Percentiles rank a stretch among this genome's conserved stretches.
Evolutionary conservation across 2,329 filamentous ascomycete genomes (phyloP).

Genomic region (Penicillium polonicum): DNA sequence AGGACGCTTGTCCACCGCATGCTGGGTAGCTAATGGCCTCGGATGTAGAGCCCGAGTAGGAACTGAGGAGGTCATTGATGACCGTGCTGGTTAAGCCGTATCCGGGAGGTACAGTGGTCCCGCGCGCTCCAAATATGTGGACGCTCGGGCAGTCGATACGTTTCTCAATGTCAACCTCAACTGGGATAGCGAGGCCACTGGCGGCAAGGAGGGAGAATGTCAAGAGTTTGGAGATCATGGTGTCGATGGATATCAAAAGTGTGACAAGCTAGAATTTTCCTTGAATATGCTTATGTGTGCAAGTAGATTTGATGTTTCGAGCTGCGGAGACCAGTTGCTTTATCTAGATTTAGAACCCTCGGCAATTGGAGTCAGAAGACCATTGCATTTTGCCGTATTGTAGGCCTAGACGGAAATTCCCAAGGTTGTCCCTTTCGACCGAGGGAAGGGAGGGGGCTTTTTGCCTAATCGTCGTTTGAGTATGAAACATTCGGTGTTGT

Average conservation of each 20-base stretch:
- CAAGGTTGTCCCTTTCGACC: constrained; percentile 8
- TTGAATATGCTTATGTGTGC: background rate
- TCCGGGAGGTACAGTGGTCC: constrained; percentile 51
- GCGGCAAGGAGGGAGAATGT: constrained; percentile 6
- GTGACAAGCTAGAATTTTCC: background rate
- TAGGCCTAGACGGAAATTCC: background rate
- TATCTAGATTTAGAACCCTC: background rate
- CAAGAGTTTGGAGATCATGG: constrained; percentile 12
- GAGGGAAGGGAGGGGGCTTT: background rate
- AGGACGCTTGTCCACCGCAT: constrained; percentile 59
- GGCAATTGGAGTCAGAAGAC: background rate
- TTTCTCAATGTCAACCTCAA: constrained; percentile 13
- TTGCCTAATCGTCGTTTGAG: constrained; percentile 10
- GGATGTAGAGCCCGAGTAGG: constrained; percentile 53
- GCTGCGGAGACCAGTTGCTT: background rate
- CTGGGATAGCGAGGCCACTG: constrained; percentile 9
- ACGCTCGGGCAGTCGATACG: constrained; percentile 44
- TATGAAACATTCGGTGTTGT: background rate
- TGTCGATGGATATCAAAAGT: background rate
- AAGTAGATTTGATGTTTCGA: background rate
- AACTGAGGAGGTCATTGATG: constrained; percentile 51
- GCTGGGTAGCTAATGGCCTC: constrained; percentile 61
- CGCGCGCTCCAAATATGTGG: constrained; percentile 54
- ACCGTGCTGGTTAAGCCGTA: constrained; percentile 53
- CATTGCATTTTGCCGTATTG: constrained; percentile 2